Conservation (phyloP, 139 green algal species). For the Trebouxia sp. region DNA sequence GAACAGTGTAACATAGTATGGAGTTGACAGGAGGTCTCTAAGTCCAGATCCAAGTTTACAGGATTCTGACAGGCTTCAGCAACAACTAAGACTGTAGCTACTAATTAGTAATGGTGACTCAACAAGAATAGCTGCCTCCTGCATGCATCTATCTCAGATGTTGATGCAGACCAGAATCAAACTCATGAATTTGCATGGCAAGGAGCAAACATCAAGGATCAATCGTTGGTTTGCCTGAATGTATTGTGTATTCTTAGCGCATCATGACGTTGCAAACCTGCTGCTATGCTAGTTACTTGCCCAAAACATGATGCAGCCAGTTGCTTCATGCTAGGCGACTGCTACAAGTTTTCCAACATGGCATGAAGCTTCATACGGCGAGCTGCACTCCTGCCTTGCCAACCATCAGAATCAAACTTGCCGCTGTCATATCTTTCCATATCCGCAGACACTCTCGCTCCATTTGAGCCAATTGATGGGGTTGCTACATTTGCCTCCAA, state of each 20-base stretch:
- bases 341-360: slow-evolving; percentile 1
- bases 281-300: no score
- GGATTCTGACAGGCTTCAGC: no score
- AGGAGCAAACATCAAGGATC: no score
- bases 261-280: not conserved
- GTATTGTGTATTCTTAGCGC: not conserved
- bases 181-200: no score
- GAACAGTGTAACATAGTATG: not conserved
- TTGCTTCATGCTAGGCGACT: not conserved
- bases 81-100: no score
- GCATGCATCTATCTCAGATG: no score
- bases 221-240: no score
- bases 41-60: no score
- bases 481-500: not conserved
- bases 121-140: no score
- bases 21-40: not conserved
- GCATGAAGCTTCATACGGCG: slow-evolving; percentile 13
- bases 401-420: not conserved
- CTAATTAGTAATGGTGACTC: no score
- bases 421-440: not conserved
- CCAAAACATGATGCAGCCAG: no score
- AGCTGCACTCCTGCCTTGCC: slow-evolving; percentile 1
- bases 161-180: no score
- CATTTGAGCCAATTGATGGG: not conserved
- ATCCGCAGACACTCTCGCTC: not conserved